phyloP scores from a whole-genome alignment of 1,284 basidiomycete genomes.

The Dichomitus squalens region DNA sequence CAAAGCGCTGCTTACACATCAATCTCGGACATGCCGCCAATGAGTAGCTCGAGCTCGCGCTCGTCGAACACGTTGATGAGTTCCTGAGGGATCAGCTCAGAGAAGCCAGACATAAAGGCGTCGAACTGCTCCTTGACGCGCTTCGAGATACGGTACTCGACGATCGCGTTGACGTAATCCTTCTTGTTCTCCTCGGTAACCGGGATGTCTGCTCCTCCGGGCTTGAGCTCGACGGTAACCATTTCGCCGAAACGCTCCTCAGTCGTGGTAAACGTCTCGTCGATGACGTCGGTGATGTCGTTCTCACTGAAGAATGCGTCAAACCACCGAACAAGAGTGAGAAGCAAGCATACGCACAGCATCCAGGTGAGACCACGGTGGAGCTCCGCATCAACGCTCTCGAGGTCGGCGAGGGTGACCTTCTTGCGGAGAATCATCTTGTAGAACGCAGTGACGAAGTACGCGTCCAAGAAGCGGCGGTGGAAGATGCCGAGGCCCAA shows the following conservation, averaged over 20 bases:
- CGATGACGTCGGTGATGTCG: conserved; percentile 92
- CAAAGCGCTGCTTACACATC: conserved; percentile 71
- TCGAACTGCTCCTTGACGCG: conserved; percentile 96
- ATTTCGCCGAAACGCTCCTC: conserved; percentile 98
- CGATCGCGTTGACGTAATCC: conserved; percentile 95
- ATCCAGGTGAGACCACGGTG: conserved; percentile 96
- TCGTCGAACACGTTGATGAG: conserved; percentile 98
- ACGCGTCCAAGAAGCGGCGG: conserved; percentile 96
- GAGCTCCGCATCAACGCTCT: conserved; percentile 89
- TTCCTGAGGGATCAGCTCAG: conserved; percentile 94
- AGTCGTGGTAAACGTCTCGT: conserved; percentile 93
- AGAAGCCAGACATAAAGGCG: conserved; percentile 94
- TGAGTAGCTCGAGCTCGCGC: conserved; percentile 93
- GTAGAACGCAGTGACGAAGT: conserved; percentile 99
- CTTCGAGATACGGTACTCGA: conserved; percentile 92
- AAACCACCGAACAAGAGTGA: neutral
- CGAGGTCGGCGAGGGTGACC: conserved; percentile 83
- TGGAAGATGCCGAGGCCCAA: conserved; percentile 98
- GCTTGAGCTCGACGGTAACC: conserved; percentile 91
- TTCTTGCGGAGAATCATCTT: conserved; percentile 97
- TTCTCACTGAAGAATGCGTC: conserved; percentile 66
- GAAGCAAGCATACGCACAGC: conserved; percentile 62
- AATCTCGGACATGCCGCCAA: conserved; percentile 99
- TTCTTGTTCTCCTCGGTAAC: conserved; percentile 99
- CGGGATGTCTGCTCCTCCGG: conserved; percentile 80